Percentiles rank a stretch among this genome's conserved stretches.
Conservation (phyloP, 225 moss, liverwort and hornwort species). For the Bryoerythrophyllum caledonicum region DNA sequence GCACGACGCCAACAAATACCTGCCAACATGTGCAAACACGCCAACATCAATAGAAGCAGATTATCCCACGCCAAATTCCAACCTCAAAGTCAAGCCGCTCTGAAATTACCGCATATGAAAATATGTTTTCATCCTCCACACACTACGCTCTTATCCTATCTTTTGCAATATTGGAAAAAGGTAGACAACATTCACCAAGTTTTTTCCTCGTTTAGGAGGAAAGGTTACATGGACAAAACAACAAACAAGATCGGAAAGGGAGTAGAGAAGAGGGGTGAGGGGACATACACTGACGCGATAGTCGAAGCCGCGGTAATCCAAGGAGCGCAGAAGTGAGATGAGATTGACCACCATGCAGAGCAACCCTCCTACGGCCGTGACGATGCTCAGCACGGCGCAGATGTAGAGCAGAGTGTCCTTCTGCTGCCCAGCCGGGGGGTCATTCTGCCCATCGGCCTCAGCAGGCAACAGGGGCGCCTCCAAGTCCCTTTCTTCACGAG, state of each 20-base stretch:
- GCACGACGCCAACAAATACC: slow-evolving; percentile 77
- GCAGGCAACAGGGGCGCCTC: slow-evolving; percentile 47
- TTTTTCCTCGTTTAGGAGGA: not conserved
- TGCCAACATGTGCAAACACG: slow-evolving; percentile 34
- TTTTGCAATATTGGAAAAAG: too few species aligned
- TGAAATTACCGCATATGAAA: not conserved
- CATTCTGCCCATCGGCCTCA: slow-evolving; percentile 26
- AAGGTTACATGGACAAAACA: not conserved
- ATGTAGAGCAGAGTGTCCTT: slow-evolving; percentile 45
- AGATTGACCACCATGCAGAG: slow-evolving; percentile 74
- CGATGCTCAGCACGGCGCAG: slow-evolving; percentile 51
- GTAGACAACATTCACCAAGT: too few species aligned
- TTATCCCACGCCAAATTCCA: not conserved
- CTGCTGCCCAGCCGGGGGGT: slow-evolving; percentile 26
- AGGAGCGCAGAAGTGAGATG: slow-evolving; percentile 74
- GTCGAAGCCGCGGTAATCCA: slow-evolving; percentile 72
- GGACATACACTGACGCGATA: slow-evolving; percentile 66
- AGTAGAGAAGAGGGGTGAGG: not conserved
- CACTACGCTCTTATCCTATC: not conserved
- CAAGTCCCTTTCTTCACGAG: slow-evolving; percentile 26
- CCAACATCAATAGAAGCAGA: slow-evolving; percentile 8
- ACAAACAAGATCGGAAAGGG: too few species aligned
- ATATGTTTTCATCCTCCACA: not conserved
- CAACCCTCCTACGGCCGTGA: slow-evolving; percentile 63
- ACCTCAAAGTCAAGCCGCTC: not conserved